Percentiles rank a stretch among this genome's conserved stretches.
Conservation (phyloP, 768 basidiomycete genomes). For the Leccinum longicurvipes region DNA sequence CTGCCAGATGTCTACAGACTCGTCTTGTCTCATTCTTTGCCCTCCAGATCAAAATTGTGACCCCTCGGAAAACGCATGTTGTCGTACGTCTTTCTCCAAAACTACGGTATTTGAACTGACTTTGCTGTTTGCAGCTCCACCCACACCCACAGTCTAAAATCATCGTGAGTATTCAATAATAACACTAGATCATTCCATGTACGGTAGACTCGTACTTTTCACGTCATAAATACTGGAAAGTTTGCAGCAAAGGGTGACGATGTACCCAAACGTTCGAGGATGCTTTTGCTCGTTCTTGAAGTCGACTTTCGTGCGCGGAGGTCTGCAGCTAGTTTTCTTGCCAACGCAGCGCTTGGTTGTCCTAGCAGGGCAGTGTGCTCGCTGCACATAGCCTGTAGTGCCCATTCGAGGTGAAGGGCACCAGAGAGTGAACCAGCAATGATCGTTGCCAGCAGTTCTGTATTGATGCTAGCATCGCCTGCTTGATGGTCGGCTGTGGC, state of each 20-base stretch:
- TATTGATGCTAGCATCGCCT: slow-evolving; percentile 51
- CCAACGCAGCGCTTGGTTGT: slow-evolving; percentile 60
- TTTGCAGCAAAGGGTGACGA: slow-evolving; percentile 67
- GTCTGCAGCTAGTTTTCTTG: slow-evolving; percentile 62
- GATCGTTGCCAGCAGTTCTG: slow-evolving; percentile 64
- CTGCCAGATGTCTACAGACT: slow-evolving; percentile 45
- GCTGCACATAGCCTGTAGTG: slow-evolving; percentile 50
- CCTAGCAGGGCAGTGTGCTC: slow-evolving; percentile 54
- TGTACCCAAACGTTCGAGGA: slow-evolving; percentile 59
- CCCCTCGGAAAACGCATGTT: slow-evolving; percentile 70
- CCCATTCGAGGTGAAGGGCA: slow-evolving; percentile 70
- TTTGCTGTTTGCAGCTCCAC: slow-evolving; percentile 40
- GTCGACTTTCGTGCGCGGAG: slow-evolving; percentile 50
- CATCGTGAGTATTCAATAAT: slow-evolving; percentile 3
- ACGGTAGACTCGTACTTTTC: slow-evolving; percentile 11
- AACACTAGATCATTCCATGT: slow-evolving; percentile 28
- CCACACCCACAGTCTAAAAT: slow-evolving; percentile 41
- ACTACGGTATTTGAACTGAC: slow-evolving; percentile 1
- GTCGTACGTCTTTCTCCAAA: slow-evolving; percentile 53
- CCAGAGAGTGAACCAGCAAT: slow-evolving; percentile 64
- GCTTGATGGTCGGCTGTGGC: slow-evolving; percentile 46
- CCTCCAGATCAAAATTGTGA: slow-evolving; percentile 67
- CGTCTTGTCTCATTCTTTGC: slow-evolving; percentile 69
- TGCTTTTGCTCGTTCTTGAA: slow-evolving; percentile 44
- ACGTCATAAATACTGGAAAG: slow-evolving; percentile 59